These are phyloP conservation scores for Solanum peruvianum DNA, from an alignment of 257 asterid genomes.

Conservation along the genomic window DNA sequence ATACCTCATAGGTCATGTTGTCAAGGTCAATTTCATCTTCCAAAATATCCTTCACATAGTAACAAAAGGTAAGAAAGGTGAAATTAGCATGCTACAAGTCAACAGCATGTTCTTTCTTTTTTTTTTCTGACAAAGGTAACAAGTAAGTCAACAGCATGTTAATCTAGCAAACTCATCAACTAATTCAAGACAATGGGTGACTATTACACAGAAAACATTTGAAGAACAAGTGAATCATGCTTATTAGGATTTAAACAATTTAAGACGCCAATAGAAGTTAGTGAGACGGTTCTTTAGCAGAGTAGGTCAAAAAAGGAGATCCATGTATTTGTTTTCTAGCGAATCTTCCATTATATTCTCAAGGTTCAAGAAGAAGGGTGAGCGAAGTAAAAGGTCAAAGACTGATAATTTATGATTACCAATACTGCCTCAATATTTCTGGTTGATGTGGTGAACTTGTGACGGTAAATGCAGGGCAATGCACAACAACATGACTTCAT, in stretches of 20 bases:
- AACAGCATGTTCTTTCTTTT: neutral
- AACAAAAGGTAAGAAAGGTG: neutral
- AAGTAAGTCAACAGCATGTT: neutral
- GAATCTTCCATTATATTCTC: neutral
- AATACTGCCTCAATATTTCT: neutral
- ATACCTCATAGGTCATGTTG: slow-evolving; percentile 84
- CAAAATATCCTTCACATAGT: slow-evolving; percentile 43
- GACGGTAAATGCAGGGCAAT: neutral
- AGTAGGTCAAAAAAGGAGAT: neutral
- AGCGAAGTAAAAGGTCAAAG: neutral
- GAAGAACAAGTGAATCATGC: neutral
- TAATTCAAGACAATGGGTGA: neutral
- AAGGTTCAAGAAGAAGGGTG: neutral
- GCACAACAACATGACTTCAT: neutral
- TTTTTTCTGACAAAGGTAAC: no score
- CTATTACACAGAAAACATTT: neutral
- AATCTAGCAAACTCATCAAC: neutral
- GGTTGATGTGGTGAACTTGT: neutral
- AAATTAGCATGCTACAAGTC: neutral
- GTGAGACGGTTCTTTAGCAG: neutral
- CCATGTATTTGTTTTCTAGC: neutral
- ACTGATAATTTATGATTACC: neutral
- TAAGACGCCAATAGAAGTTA: neutral
- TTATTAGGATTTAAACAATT: neutral
- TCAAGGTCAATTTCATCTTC: slow-evolving; percentile 77